These are phyloP conservation scores for Sarcodon sp. DNA, from an alignment of 768 basidiomycete species.

Conservation along the genomic window DNA sequence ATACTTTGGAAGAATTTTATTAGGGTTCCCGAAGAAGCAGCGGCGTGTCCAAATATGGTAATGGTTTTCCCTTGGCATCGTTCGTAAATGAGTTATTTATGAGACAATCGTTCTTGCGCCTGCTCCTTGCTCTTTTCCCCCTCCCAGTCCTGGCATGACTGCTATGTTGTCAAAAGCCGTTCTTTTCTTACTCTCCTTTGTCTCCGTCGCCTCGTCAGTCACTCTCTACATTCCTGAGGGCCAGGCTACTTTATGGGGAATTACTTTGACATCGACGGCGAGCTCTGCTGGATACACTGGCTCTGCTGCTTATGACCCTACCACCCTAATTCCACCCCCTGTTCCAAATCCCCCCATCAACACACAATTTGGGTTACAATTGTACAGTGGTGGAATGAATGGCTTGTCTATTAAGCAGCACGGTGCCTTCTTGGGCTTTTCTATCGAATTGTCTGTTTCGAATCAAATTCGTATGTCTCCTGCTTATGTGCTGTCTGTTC, in stretches of 20 bases:
- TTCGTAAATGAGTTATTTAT: too few species aligned
- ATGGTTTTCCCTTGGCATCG: too few species aligned
- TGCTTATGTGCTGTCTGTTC: not conserved
- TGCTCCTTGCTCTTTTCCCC: too few species aligned
- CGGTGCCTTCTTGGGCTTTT: conserved; percentile 62
- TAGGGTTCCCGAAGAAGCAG: too few species aligned
- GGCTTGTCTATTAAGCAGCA: conserved; percentile 28
- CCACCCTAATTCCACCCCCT: conserved; percentile 33
- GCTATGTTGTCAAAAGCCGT: not conserved
- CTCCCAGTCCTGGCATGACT: not conserved
- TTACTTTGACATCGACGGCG: conserved; percentile 11
- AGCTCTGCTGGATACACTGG: conserved; percentile 29
- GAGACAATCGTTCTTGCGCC: too few species aligned
- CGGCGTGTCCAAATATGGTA: too few species aligned
- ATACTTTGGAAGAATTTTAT: too few species aligned
- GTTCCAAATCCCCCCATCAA: conserved; percentile 31
- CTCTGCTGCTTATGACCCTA: conserved; percentile 39
- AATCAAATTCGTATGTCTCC: conserved; percentile 42
- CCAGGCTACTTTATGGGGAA: not conserved
- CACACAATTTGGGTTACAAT: conserved; percentile 29
- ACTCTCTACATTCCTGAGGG: not conserved
- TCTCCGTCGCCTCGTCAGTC: not conserved
- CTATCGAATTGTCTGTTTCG: conserved; percentile 62
- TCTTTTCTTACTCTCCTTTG: not conserved
- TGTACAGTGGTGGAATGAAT: conserved; percentile 16